phyloP scores from a whole-genome alignment of 371 early-diverging fungal genomes.

The Mucor racemosus region DNA sequence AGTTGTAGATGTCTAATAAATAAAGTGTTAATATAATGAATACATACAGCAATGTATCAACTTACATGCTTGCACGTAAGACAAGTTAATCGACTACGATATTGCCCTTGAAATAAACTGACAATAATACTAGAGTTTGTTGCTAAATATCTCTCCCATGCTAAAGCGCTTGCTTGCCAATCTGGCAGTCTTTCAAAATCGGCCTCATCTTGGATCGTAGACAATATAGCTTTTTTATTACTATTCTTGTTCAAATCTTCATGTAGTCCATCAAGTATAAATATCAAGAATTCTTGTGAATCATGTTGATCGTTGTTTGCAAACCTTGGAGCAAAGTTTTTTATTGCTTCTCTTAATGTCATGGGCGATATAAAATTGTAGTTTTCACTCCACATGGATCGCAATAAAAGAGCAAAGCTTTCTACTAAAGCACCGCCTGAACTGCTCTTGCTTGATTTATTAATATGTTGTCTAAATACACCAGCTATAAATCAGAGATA shows the following conservation, averaged over 20 bases:
- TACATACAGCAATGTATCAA: constrained; percentile 63
- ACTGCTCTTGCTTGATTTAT: constrained; percentile 75
- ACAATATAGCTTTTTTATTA: constrained; percentile 17
- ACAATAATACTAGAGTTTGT: constrained; percentile 89
- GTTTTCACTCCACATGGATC: constrained; percentile 67
- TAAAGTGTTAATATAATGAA: constrained; percentile 22
- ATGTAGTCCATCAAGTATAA: constrained; percentile 75
- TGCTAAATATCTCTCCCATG: constrained; percentile 80
- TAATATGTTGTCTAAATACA: constrained; percentile 69
- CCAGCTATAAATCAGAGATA: constrained; percentile 48
- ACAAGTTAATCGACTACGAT: constrained; percentile 81
- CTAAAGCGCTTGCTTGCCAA: constrained; percentile 60
- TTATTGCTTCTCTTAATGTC: constrained; percentile 53
- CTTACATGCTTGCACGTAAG: constrained; percentile 76
- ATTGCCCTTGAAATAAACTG: constrained; percentile 87
- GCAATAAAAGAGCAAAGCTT: constrained; percentile 66
- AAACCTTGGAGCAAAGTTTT: constrained; percentile 62
- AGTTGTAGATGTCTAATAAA: constrained; percentile 79
- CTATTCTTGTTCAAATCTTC: constrained; percentile 65
- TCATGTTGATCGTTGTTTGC: constrained; percentile 71
- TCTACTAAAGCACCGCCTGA: constrained; percentile 72
- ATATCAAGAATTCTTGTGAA: constrained; percentile 74
- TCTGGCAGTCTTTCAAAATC: constrained; percentile 51
- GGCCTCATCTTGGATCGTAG: constrained; percentile 21
- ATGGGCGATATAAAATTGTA: constrained; percentile 58